These are phyloP conservation scores for Colletotrichum costaricense DNA, from an alignment of 2,329 filamentous ascomycete genomes.

Conservation along the genomic window DNA sequence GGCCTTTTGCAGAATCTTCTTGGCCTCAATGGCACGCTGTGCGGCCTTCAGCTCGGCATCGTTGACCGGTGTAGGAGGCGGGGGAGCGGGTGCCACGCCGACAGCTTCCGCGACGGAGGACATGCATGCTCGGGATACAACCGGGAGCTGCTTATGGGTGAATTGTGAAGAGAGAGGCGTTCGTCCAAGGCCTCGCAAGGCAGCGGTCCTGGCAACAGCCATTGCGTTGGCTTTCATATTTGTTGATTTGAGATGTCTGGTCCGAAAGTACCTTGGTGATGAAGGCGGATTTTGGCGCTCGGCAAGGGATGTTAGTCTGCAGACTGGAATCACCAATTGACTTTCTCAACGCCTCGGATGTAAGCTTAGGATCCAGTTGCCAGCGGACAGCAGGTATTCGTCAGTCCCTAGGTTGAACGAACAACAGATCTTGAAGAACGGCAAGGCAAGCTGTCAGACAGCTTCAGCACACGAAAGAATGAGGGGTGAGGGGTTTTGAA, in stretches of 20 bases:
- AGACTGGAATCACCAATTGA: background rate
- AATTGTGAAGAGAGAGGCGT: background rate
- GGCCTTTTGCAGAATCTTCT: conserved; percentile 59
- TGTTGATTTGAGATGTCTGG: background rate
- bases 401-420: background rate
- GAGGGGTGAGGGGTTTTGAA: conserved; percentile 34
- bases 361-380: background rate
- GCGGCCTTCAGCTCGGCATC: conserved; percentile 6
- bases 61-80: conserved; percentile 10
- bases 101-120: conserved; percentile 28
- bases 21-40: conserved; percentile 26
- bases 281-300: background rate
- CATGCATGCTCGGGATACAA: conserved; percentile 16
- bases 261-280: background rate
- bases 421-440: background rate
- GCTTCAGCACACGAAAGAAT: background rate
- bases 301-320: background rate
- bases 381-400: background rate
- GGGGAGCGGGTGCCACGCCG: conserved; percentile 24
- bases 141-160: background rate
- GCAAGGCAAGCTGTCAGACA: background rate
- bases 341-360: background rate
- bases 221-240: conserved; percentile 14
- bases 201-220: background rate
- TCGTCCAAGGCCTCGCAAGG: conserved; percentile 12